Conservation (phyloP, 192 early-diverging fungal genomes). For the Coemansia sp. region DNA sequence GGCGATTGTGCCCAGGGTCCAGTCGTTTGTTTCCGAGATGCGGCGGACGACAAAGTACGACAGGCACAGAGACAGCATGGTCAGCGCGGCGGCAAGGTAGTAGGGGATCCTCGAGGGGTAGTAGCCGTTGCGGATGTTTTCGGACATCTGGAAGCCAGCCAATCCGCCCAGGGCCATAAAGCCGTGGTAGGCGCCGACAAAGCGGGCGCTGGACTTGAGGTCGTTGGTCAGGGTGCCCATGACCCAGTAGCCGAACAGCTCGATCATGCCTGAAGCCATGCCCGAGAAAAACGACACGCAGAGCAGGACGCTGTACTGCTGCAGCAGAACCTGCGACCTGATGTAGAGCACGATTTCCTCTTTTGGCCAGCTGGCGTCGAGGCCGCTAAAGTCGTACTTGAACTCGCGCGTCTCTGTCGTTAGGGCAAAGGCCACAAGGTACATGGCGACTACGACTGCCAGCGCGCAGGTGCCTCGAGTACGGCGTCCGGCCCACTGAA, state of each 20-base stretch:
- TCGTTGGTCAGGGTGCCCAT: constrained; percentile 51
- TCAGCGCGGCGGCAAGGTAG: neutral
- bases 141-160: constrained; percentile 25
- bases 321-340: constrained; percentile 8
- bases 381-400: constrained; percentile 3
- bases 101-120: constrained; percentile 12
- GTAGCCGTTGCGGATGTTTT: neutral
- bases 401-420: constrained; percentile 12
- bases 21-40: constrained; percentile 8
- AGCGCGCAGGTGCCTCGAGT: constrained; percentile 21
- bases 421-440: constrained; percentile 12
- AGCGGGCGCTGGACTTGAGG: constrained; percentile 29
- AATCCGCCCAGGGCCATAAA: constrained; percentile 37
- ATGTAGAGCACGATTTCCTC: constrained; percentile 12
- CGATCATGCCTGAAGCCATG: constrained; percentile 32
- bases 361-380: constrained; percentile 10
- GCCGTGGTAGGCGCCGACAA: constrained; percentile 40
- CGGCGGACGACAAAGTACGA: constrained; percentile 10
- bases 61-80: neutral
- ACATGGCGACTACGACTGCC: constrained; percentile 1
- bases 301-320: constrained; percentile 9
- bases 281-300: constrained; percentile 37
- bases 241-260: constrained; percentile 47
- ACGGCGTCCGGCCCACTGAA: constrained; percentile 29
- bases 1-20: constrained; percentile 3